phyloP scores from a whole-genome alignment of 2,329 filamentous ascomycete genomes.

The Zymoseptoria brevis region DNA sequence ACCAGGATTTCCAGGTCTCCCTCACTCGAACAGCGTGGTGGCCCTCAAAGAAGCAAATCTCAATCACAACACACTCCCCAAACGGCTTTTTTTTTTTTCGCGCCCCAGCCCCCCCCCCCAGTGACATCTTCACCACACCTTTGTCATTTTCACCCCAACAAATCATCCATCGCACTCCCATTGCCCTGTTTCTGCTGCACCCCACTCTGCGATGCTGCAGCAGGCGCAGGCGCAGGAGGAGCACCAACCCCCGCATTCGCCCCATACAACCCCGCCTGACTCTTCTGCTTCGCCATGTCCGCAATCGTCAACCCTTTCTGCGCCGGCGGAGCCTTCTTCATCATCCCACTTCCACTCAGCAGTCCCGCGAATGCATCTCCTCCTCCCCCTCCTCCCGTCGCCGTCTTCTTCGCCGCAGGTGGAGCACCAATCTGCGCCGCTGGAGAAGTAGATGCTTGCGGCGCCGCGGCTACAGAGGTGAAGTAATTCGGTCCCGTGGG shows the following conservation, averaged over 20 bases:
- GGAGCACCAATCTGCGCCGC: slow-evolving; percentile 26
- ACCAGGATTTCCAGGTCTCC: too few relatives aligned
- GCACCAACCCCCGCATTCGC: slow-evolving; percentile 30
- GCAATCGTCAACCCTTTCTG: slow-evolving; percentile 71
- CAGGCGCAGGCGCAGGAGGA: too few relatives aligned
- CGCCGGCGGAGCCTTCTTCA: slow-evolving; percentile 46
- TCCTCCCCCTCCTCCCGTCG: slow-evolving; percentile 61
- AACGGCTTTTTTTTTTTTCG: too few relatives aligned
- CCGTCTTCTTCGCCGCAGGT: slow-evolving; percentile 34
- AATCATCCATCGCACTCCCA: slow-evolving; percentile 33
- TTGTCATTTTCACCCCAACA: slow-evolving; percentile 28
- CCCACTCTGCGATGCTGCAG: neutral
- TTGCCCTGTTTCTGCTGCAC: slow-evolving; percentile 20
- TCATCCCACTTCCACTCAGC: slow-evolving; percentile 56
- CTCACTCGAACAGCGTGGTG: too few relatives aligned
- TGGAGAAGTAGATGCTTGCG: slow-evolving; percentile 37
- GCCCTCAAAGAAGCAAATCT: too few relatives aligned
- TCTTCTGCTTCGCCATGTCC: slow-evolving; percentile 97
- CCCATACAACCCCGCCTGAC: slow-evolving; percentile 89
- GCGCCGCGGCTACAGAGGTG: slow-evolving; percentile 57
- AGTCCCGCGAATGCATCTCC: slow-evolving; percentile 86
- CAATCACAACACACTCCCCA: too few relatives aligned
- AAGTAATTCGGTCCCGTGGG: slow-evolving; percentile 87
- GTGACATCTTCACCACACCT: too few relatives aligned
- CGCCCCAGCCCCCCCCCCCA: too few relatives aligned